Conservation (phyloP, 148 eudicot genomes). For the Hydrangea macrophylla region DNA sequence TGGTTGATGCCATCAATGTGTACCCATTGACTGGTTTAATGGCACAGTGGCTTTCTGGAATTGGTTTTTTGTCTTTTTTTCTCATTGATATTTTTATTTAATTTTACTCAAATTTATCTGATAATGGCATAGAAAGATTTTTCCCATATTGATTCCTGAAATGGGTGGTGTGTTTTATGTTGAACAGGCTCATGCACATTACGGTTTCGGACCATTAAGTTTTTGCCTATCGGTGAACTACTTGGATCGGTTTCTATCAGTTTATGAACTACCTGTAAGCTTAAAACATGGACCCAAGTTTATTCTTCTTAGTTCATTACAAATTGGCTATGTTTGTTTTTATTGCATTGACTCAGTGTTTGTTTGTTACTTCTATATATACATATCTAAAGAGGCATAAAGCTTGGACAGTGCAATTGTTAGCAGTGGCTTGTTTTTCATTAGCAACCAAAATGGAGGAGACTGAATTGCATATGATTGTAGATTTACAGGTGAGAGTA, state of each 20-base stretch:
- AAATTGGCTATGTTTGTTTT: conserved; percentile 1
- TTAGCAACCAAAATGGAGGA: conserved; percentile 82
- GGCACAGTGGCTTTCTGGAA: conserved; percentile 2
- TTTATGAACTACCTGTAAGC: conserved; percentile 66
- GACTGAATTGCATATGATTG: conserved; percentile 38
- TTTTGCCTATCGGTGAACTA: conserved; percentile 64
- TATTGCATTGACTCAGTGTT: conserved; percentile 7
- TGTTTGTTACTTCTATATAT: conserved; percentile 1
- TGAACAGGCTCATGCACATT: conserved; percentile 72
- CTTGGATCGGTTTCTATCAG: conserved; percentile 75
- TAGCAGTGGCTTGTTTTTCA: conserved; percentile 86
- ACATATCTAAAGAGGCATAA: conserved; percentile 42
- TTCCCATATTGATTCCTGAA: conserved; percentile 10
- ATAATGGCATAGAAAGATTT: neutral
- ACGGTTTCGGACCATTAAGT: conserved; percentile 55
- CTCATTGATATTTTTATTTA: neutral
- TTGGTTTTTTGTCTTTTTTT: conserved; percentile 1
- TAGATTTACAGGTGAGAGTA: conserved; percentile 63
- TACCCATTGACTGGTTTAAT: neutral
- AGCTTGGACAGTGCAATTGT: conserved; percentile 72
- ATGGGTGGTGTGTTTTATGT: conserved; percentile 9
- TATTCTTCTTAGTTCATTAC: neutral
- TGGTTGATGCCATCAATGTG: neutral
- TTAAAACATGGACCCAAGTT: neutral
- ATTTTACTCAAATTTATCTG: neutral